These are phyloP conservation scores for Aspergillus kassunensis DNA, from an alignment of 495 filamentous ascomycete genomes.

Conservation along the genomic window DNA sequence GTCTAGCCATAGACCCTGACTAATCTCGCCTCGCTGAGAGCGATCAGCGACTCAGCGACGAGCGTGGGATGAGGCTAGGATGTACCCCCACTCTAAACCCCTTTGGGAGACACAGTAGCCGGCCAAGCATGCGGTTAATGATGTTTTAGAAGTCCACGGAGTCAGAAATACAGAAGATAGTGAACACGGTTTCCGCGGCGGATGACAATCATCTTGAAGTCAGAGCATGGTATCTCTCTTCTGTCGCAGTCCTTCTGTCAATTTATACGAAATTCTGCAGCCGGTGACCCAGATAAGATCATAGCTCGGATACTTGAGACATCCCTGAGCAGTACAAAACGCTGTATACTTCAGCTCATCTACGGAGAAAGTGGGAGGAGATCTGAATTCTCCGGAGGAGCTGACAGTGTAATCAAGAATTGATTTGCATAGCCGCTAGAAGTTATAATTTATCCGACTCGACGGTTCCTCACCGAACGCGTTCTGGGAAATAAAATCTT, in stretches of 20 bases:
- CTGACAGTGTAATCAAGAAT: neutral
- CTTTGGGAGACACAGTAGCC: conserved; percentile 19
- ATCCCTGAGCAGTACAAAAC: no score
- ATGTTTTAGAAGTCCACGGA: conserved; percentile 7
- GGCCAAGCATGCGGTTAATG: conserved; percentile 1
- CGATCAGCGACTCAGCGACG: no score
- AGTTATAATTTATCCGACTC: conserved; percentile 11
- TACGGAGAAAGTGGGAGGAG: neutral
- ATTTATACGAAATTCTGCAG: no score
- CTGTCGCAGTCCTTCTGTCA: no score
- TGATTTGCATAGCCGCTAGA: neutral
- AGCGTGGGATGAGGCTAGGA: conserved; percentile 1
- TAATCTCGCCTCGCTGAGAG: neutral
- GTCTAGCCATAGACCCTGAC: neutral
- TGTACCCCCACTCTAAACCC: conserved; percentile 23
- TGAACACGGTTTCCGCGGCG: conserved; percentile 10
- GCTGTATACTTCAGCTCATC: neutral
- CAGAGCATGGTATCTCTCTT: neutral
- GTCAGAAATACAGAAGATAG: conserved; percentile 2
- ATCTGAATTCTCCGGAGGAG: neutral
- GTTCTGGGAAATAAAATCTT: conserved; percentile 15
- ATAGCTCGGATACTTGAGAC: neutral
- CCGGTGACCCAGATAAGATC: neutral
- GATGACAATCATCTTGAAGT: neutral
- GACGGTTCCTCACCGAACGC: conserved; percentile 19